Base-by-base conservation (phyloP, 805 yeast species). In the Candida yuanshanica region DNA sequence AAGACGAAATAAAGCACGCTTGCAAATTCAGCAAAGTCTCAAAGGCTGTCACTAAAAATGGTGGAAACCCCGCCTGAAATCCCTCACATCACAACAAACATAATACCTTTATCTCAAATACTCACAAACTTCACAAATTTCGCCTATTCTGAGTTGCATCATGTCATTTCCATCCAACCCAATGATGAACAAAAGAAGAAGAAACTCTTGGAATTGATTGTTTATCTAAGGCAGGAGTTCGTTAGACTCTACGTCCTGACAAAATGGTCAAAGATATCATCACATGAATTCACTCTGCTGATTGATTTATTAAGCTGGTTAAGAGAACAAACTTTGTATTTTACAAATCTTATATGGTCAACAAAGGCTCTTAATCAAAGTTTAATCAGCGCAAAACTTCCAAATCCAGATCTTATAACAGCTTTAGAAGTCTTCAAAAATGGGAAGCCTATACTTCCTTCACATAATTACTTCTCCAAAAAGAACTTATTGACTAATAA, bases 251-350 rank as follows among this genome's bases (percentile, higher is more conserved):
- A 87, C 51, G 96, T 95, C 3, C 64, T 93, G 31, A 76, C 83
- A 39, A 90, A 91, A 62, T 93, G 99, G 99, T 63, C 70, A 16
- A 77, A 89, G 4, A 74, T 77, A 11, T 81, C 79, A 25, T 72
- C 90, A 5, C 71, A 77, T 36, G 86, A 83, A 38, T 79, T 91
- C 44, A 78, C 82, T 35, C 73, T 72, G 39, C 69, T 90, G 47
- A 89, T 93, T 42, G 98, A 93, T 64, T 69, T 91, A 17, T 76
- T 95, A 44, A 83, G 85, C 47, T 93, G 95, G 93, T 70, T 93
- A 32, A 70, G 93, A 46, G 80, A 79, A 37, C 95, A 88, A 53
- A 85, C 86, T 54, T 78, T 74, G 55, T 74, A 72, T 57, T 90
- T 72, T 53, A 83, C 62, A 43, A 79, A 71, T 53, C 80, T 64